Evolutionary conservation across 139 green algal species (phyloP), one percentile per base, ranked within the genome.

Genomic region (Parachlorella kessleri): DNA sequence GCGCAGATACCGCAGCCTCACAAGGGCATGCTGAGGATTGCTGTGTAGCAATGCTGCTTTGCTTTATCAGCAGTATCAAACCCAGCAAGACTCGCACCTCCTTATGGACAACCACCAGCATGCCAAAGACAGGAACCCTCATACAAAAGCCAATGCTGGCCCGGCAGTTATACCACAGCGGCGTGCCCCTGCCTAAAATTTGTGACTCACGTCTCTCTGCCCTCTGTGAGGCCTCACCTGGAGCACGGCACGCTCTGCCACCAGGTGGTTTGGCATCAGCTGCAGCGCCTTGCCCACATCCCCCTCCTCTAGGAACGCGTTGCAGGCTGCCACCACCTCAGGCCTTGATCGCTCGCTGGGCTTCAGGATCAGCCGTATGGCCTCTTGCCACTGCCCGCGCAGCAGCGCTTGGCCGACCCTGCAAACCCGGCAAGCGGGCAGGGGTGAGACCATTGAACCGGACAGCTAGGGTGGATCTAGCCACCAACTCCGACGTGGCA

Each of bases 371-470:
- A 91, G 68, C 6, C 86, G 73, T 23, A 92, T 85, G 8, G 92
- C 94, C 21, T 71, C 77, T 33, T 86, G 30, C 88, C 88, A 98
- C 39, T 95, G 40, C 7, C 95, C 94, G 1, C 78, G 80, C 73
- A 98, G 79, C 81, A 98, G 83, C 32, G 81, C 82, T 35, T 64
- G 73, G 3, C 94, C 94, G 24, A 97, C 84, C 83, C 81, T 94
- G 87, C 77, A 72, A 32, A 33, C 64, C 6, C 32, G 64, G 71
- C 55, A 70, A 4, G 70, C 40, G 26, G 14, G 70, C 10, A 38
- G 10, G 48, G 18, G 48, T 28, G 48, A 59, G 48, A 59, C n/a
- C n/a, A n/a, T n/a, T n/a, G n/a, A n/a, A n/a, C n/a, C n/a, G n/a
- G n/a, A n/a, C n/a, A n/a, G n/a, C n/a, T n/a, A n/a, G n/a, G n/a